Conservation (phyloP, 805 yeast species). For the Pichia rugopelliculosa region DNA sequence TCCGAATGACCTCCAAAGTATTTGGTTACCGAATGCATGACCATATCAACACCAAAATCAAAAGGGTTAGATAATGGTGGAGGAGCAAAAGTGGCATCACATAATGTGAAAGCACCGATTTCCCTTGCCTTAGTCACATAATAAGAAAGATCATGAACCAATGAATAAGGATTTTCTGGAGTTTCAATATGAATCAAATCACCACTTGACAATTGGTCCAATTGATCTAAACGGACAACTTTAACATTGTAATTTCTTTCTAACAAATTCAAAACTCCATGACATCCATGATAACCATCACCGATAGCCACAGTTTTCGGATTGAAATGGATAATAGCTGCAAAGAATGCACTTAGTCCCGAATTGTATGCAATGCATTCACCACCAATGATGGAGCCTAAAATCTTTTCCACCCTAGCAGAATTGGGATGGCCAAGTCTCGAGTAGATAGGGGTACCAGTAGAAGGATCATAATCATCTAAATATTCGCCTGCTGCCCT, state of each 20-base stretch:
- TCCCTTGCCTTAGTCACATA: conserved; percentile 68
- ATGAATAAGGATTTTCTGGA: conserved; percentile 82
- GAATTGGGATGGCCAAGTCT: conserved; percentile 71
- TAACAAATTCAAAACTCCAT: conserved; percentile 57
- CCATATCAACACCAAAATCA: conserved; percentile 74
- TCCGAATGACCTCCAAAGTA: conserved; percentile 97
- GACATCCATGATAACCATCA: conserved; percentile 81
- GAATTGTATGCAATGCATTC: conserved; percentile 66
- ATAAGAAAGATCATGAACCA: conserved; percentile 50
- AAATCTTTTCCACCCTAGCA: conserved; percentile 55
- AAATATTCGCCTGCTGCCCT: conserved; percentile 34
- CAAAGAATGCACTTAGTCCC: conserved; percentile 78
- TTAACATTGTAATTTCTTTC: conserved; percentile 53
- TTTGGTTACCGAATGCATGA: conserved; percentile 92
- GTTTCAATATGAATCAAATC: conserved; percentile 82
- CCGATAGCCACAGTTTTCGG: conserved; percentile 72
- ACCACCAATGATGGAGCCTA: conserved; percentile 53
- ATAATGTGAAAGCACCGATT: conserved; percentile 62
- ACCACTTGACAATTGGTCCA: conserved; percentile 44
- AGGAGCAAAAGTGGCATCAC: conserved; percentile 92
- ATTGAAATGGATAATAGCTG: conserved; percentile 57
- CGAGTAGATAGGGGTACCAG: conserved; percentile 48
- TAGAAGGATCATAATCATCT: conserved; percentile 12
- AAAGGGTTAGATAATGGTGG: conserved; percentile 84
- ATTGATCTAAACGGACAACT: conserved; percentile 42